Evolutionary conservation across 371 early-diverging fungal genomes (phyloP).

Genomic region (Rhizoclosmatium hyalinum): DNA sequence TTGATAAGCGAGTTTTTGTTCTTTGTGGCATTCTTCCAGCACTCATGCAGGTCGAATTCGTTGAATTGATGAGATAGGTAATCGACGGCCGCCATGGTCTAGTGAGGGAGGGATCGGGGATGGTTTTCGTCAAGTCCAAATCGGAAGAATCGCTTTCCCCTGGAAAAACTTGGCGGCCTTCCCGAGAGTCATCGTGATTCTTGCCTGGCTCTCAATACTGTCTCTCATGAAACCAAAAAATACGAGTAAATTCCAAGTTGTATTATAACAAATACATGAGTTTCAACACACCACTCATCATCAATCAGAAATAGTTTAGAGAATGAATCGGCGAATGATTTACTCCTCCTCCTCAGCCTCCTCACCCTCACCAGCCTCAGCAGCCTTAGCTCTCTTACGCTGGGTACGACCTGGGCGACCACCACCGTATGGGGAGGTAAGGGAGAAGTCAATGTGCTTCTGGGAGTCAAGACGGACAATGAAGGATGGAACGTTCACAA

Average conservation of each 20-base stretch:
- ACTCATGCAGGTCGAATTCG: slow-evolving; percentile 44
- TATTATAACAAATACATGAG: too few species aligned
- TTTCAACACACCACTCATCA: too few species aligned
- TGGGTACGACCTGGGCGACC: slow-evolving; percentile 98
- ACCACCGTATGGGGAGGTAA: slow-evolving; percentile 98
- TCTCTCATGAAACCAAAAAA: too few species aligned
- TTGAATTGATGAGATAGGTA: slow-evolving; percentile 43
- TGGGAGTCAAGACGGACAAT: slow-evolving; percentile 92
- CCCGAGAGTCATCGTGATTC: too few species aligned
- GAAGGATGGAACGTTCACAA: slow-evolving; percentile 96
- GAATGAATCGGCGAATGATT: not conserved
- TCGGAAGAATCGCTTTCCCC: too few species aligned
- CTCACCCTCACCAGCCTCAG: slow-evolving; percentile 40
- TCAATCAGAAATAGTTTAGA: too few species aligned
- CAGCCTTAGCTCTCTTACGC: slow-evolving; percentile 77
- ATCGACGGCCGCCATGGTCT: slow-evolving; percentile 37
- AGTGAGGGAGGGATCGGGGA: too few species aligned
- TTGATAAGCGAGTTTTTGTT: slow-evolving; percentile 46
- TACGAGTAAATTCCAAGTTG: too few species aligned
- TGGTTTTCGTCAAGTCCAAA: too few species aligned
- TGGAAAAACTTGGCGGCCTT: too few species aligned
- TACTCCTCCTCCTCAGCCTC: slow-evolving; percentile 45
- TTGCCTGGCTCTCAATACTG: too few species aligned
- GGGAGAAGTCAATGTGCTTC: slow-evolving; percentile 99
- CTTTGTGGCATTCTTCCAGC: slow-evolving; percentile 46